Evolutionary conservation across 2,329 filamentous ascomycete genomes (phyloP).

Genomic region (Pseudohalonectria lignicola): DNA sequence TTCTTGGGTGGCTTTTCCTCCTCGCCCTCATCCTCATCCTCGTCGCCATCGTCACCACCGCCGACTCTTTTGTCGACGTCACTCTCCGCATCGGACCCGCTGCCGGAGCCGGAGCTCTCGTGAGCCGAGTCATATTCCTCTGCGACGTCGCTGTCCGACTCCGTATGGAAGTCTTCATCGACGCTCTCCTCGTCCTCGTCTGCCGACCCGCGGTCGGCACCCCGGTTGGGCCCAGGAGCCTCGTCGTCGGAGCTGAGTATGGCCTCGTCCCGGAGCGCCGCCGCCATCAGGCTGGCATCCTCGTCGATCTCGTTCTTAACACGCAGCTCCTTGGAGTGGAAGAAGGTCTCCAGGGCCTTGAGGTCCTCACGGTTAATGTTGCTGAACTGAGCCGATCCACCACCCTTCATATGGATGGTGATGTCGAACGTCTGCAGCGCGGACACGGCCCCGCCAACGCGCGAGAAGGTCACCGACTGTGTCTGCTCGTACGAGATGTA

Average conservation of each 20-base stretch:
- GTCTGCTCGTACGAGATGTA: slow-evolving; percentile 96
- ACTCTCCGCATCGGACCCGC: slow-evolving; percentile 54
- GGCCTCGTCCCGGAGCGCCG: slow-evolving; percentile 72
- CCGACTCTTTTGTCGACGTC: slow-evolving; percentile 42
- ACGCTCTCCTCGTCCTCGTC: slow-evolving; percentile 94
- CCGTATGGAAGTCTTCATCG: slow-evolving; percentile 90
- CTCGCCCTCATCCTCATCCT: slow-evolving; percentile 27
- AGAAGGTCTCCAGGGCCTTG: slow-evolving; percentile 91
- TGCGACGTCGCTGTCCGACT: slow-evolving; percentile 88
- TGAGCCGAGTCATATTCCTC: slow-evolving; percentile 93
- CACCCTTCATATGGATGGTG: slow-evolving; percentile 79
- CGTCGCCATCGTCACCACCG: slow-evolving; percentile 24
- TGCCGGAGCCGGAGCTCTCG: slow-evolving; percentile 68
- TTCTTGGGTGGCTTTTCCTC: slow-evolving; percentile 29
- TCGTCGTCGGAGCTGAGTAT: slow-evolving; percentile 80
- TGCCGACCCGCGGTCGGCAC: slow-evolving; percentile 78
- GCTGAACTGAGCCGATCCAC: slow-evolving; percentile 89
- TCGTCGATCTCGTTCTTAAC: slow-evolving; percentile 99
- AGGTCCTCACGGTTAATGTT: slow-evolving; percentile 99
- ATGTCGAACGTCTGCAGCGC: slow-evolving; percentile 96
- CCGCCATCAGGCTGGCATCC: slow-evolving; percentile 70
- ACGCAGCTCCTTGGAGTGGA: slow-evolving; percentile 87
- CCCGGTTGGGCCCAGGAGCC: slow-evolving; percentile 53
- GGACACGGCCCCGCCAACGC: slow-evolving; percentile 87
- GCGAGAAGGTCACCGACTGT: slow-evolving; percentile 84